A percentile compares a stretch with the other conserved stretches of the same genome.
phyloP scores from a whole-genome alignment of 495 filamentous ascomycete genomes.

The Entonaema liquescens region DNA sequence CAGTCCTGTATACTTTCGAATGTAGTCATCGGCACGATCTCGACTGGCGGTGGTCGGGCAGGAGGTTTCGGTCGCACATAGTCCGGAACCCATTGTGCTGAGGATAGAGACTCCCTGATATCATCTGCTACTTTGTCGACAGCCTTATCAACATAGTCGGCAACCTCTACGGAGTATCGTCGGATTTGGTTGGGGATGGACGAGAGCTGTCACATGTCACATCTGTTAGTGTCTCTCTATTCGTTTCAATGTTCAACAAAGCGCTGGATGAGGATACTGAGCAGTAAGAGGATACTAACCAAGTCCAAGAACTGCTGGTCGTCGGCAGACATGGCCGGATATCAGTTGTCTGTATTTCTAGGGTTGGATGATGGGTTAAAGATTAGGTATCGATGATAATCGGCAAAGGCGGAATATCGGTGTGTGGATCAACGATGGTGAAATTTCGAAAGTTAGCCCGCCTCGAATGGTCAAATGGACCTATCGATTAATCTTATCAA shows the following conservation, averaged over 20 bases:
- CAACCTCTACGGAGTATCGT: conserved; percentile 69
- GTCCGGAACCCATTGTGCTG: conserved; percentile 74
- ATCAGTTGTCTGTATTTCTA: conserved; percentile 8
- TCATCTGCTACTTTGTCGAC: conserved; percentile 73
- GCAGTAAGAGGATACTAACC: conserved; percentile 51
- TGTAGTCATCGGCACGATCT: conserved; percentile 48
- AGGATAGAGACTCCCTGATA: conserved; percentile 69
- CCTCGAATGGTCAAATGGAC: not conserved
- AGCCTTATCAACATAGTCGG: conserved; percentile 78
- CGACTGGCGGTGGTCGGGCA: conserved; percentile 53
- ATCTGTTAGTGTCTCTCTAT: conserved; percentile 23
- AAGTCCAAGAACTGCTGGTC: conserved; percentile 70
- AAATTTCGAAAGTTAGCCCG: conserved; percentile 4
- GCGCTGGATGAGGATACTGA: not conserved
- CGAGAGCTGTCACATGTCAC: conserved; percentile 64
- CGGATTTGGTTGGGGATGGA: conserved; percentile 76
- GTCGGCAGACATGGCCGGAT: conserved; percentile 63
- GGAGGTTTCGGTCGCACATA: conserved; percentile 67
- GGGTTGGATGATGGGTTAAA: not conserved
- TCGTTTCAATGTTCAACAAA: conserved; percentile 4
- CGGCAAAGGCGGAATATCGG: conserved; percentile 20
- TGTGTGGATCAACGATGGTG: conserved; percentile 12
- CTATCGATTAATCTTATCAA: not conserved
- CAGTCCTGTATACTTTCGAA: conserved; percentile 62
- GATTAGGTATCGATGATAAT: conserved; percentile 18